Evolutionary conservation across 2,329 filamentous ascomycete genomes (phyloP), one percentile per base, ranked within the genome.

Genomic region (Aspergillus ustus): DNA sequence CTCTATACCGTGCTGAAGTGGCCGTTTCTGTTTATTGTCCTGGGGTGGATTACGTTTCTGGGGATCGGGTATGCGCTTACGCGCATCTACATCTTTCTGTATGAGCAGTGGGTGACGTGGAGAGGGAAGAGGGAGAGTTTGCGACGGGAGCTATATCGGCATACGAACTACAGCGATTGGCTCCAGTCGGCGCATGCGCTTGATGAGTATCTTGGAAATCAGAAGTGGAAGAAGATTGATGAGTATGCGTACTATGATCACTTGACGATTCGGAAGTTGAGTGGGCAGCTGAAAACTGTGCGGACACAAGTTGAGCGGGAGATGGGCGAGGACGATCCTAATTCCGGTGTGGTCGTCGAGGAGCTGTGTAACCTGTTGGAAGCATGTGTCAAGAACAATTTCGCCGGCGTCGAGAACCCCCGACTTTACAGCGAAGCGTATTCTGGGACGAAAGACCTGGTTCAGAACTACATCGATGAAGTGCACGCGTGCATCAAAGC

Each of bases 351-450:
- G 61, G 84, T 89, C 0, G 81, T 92, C 2, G 90, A 94, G 65
- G 92, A 95, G 58, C 82, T 99, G 58, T 89, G 88, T 64, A 84
- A 85, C 0, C 78, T 98, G 62, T 82, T 96, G 20, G 92, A 97
- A 79, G 92, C 91, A 15, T 98, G 93, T 74, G 90, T 97, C 69
- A 99, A 97, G 84, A 96, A 93, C 78, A 98, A 99, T 73, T 99
- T 98, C 77, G 92, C 92, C 19, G 95, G 95, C 0, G 89, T 97
- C 15, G 95, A 99, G 77, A 98, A 97, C 70, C 88, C 94, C 9
- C 86, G 92, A 58, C 80, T 99, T n/a, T 99, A 99, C 75, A 96
- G 92, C 70, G 93, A 98, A 79, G 96, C 94, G 3, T 99, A 99
- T 74, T 97, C 93, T 69, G 95, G 95, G 34, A 98, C 95, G n/a